Evolutionary conservation across 2,329 filamentous ascomycete species (phyloP).

Genomic region (Aspergillus aculeatinus): DNA sequence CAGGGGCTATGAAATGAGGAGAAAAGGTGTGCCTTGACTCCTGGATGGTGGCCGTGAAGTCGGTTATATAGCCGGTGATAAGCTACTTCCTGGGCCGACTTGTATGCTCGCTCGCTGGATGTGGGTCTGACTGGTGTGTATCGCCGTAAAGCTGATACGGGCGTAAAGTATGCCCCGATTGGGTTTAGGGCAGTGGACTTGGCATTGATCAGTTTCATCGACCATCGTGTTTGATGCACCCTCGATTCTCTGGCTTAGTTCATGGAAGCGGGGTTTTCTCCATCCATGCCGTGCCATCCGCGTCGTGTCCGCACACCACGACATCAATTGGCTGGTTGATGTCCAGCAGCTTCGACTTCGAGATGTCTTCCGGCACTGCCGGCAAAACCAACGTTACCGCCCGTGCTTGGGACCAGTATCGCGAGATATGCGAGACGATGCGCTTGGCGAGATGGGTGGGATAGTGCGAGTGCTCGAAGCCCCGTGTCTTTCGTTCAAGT

Average conservation of each 20-base stretch:
- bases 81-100: too few species aligned
- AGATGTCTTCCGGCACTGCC: slow-evolving; percentile 12
- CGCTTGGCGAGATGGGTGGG: slow-evolving; percentile 24
- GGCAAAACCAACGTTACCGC: slow-evolving; percentile 6
- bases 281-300: not conserved
- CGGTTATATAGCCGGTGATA: too few species aligned
- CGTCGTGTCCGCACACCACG: slow-evolving; percentile 10
- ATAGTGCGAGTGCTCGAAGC: slow-evolving; percentile 26
- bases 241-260: not conserved
- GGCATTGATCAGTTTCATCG: not conserved
- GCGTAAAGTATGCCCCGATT: not conserved
- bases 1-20: not conserved
- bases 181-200: not conserved
- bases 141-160: not conserved
- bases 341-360: slow-evolving; percentile 15
- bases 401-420: slow-evolving; percentile 5
- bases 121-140: not conserved
- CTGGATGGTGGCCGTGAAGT: not conserved
- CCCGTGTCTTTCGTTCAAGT: slow-evolving; percentile 16
- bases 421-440: slow-evolving; percentile 17
- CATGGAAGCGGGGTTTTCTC: slow-evolving; percentile 1
- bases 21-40: not conserved
- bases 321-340: slow-evolving; percentile 7
- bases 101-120: not conserved
- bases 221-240: not conserved